A percentile compares a stretch with the other conserved stretches of the same genome.
phyloP scores from a whole-genome alignment of 371 early-diverging fungal genomes.

The Zychaea mexicana region DNA sequence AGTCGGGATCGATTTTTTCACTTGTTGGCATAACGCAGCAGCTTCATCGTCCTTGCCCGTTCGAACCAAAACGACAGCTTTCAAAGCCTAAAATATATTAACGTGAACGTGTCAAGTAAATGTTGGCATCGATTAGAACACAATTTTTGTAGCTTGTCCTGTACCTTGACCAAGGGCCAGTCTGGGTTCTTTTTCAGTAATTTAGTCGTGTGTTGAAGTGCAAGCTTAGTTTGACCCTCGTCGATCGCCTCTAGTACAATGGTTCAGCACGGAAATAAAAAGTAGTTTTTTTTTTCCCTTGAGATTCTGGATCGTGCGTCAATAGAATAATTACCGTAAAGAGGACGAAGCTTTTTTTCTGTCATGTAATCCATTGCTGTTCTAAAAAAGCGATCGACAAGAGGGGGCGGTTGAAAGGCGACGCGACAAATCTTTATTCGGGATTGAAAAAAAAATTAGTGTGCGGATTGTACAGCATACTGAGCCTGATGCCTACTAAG shows the following conservation, averaged over 20 bases:
- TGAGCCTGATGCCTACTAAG: no score
- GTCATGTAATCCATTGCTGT: conserved; percentile 35
- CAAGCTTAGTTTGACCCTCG: conserved; percentile 68
- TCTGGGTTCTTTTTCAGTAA: conserved; percentile 71
- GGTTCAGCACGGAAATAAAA: background rate
- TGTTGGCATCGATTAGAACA: no score
- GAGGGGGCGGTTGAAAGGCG: background rate
- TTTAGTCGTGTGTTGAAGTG: conserved; percentile 69
- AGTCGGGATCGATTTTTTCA: conserved; percentile 67
- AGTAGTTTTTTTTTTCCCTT: background rate
- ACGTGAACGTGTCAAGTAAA: no score
- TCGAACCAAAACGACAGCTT: conserved; percentile 76
- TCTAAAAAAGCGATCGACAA: background rate
- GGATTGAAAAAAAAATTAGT: background rate
- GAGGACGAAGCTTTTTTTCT: conserved; percentile 49
- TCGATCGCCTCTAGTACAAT: conserved; percentile 86
- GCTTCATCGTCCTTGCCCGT: conserved; percentile 74
- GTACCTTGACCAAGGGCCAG: conserved; percentile 67
- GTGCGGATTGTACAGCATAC: no score
- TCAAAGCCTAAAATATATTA: conserved; percentile 66
- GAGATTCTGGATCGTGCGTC: background rate
- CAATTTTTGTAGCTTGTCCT: background rate
- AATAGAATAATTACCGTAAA: conserved; percentile 38
- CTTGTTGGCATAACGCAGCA: conserved; percentile 65
- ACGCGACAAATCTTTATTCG: background rate